phyloP scores from a whole-genome alignment of 768 basidiomycete genomes.

The Kwoniella bestiolae region DNA sequence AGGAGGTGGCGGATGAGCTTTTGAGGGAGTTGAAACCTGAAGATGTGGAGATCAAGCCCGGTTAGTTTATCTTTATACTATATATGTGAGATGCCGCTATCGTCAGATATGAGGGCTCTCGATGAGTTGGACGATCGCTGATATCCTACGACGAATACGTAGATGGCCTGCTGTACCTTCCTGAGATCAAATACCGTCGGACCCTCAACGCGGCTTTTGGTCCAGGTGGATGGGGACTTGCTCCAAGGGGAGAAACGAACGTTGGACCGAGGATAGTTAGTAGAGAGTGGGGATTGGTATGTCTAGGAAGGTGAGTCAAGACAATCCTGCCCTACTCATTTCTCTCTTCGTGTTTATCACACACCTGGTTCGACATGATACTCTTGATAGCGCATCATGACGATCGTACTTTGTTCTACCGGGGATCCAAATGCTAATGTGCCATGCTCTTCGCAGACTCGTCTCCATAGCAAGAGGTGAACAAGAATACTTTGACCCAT shows the following conservation, averaged over 20 bases:
- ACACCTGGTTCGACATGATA: too few relatives aligned
- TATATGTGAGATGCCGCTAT: background rate
- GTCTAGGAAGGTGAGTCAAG: slow-evolving; percentile 77
- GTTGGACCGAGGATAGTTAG: slow-evolving; percentile 86
- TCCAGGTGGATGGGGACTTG: slow-evolving; percentile 95
- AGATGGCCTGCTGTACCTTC: slow-evolving; percentile 94
- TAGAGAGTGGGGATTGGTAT: slow-evolving; percentile 91
- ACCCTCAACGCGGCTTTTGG: slow-evolving; percentile 92
- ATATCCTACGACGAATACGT: too few relatives aligned
- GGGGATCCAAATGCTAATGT: too few relatives aligned
- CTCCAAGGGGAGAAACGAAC: slow-evolving; percentile 88
- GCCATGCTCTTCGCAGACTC: slow-evolving; percentile 65
- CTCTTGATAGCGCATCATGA: background rate
- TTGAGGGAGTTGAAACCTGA: slow-evolving; percentile 72
- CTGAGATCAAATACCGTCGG: slow-evolving; percentile 94
- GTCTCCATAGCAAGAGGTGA: slow-evolving; percentile 91
- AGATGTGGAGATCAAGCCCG: slow-evolving; percentile 94
- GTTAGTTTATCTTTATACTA: slow-evolving; percentile 59
- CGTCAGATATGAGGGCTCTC: background rate
- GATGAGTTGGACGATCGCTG: background rate
- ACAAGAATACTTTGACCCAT: slow-evolving; percentile 92
- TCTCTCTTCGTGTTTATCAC: background rate
- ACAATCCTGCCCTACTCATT: too few relatives aligned
- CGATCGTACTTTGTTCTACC: background rate
- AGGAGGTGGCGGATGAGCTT: slow-evolving; percentile 72